Evolutionary conservation across 140 eudicot species (phyloP).

Genomic region (Senecio squalidus): DNA sequence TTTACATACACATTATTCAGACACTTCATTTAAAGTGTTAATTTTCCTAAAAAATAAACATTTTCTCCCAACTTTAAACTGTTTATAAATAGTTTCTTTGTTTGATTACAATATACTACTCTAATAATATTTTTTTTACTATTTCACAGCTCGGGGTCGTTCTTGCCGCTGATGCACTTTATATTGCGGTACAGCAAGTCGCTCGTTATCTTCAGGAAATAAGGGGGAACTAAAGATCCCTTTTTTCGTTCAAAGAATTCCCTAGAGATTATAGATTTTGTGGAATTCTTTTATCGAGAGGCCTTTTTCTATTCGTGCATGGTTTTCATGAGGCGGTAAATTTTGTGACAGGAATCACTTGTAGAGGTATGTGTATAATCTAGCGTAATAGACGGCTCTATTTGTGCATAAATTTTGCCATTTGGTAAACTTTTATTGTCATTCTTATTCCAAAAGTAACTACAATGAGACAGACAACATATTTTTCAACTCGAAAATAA

Average conservation of each 20-base stretch:
- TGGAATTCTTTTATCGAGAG: background rate
- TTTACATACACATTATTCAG: background rate
- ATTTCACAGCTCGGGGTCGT: slow-evolving; percentile 55
- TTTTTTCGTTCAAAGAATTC: background rate
- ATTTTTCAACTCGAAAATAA: background rate
- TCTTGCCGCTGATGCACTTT: slow-evolving; percentile 75
- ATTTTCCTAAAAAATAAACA: background rate
- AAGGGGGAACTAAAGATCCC: slow-evolving; percentile 38
- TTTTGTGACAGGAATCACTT: slow-evolving; percentile 7
- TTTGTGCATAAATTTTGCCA: background rate
- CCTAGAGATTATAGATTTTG: slow-evolving; percentile 6
- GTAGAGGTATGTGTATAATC: slow-evolving; percentile 12
- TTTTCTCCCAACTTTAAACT: background rate
- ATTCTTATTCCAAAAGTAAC: background rate
- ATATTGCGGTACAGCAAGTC: slow-evolving; percentile 65
- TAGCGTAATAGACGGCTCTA: slow-evolving; percentile 2
- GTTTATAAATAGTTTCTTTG: no score
- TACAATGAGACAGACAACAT: background rate
- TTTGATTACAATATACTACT: no score
- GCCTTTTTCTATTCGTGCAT: background rate
- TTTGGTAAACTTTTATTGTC: background rate
- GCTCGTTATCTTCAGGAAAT: slow-evolving; percentile 77
- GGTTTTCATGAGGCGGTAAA: slow-evolving; percentile 18
- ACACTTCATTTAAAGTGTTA: background rate
- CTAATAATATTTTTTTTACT: slow-evolving; percentile 4